phyloP scores from a whole-genome alignment of 768 basidiomycete species.

The Lactarius hatsudake region DNA sequence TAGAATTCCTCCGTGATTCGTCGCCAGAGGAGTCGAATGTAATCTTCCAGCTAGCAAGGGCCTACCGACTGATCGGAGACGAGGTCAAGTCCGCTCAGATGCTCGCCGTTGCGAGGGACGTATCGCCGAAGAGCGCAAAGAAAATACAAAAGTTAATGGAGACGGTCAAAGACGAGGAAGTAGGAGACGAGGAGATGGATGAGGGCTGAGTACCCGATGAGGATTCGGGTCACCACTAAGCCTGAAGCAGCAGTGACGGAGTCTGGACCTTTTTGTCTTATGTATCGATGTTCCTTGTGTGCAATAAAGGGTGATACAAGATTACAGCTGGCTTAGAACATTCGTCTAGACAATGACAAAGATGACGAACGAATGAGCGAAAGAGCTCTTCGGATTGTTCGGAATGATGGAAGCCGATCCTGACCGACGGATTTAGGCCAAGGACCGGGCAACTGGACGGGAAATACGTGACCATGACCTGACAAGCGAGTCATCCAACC shows the following conservation, averaged over 20 bases:
- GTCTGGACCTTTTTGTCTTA: not conserved
- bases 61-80: slow-evolving; percentile 80
- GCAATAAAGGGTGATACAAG: slow-evolving; percentile 16
- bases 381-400: slow-evolving; percentile 16
- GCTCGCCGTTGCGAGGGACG: slow-evolving; percentile 88
- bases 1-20: slow-evolving; percentile 73
- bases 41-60: slow-evolving; percentile 91
- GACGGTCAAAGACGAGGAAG: slow-evolving; percentile 59
- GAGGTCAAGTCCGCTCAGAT: slow-evolving; percentile 75
- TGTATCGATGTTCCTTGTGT: slow-evolving; percentile 13
- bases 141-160: slow-evolving; percentile 81
- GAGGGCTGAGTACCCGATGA: slow-evolving; percentile 50
- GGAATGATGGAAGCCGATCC: slow-evolving; percentile 24
- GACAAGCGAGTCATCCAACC: slow-evolving; percentile 21
- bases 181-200: slow-evolving; percentile 67
- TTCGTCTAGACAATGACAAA: not conserved
- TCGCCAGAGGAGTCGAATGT: slow-evolving; percentile 97
- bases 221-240: not conserved
- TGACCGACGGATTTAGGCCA: slow-evolving; percentile 2
- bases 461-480: slow-evolving; percentile 8
- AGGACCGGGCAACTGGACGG: not conserved
- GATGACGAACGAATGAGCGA: slow-evolving; percentile 23
- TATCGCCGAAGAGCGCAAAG: slow-evolving; percentile 84
- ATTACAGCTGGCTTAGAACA: slow-evolving; percentile 5
- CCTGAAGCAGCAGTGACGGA: not conserved